Evolutionary conservation across 1,139 yeast species (phyloP).

Genomic region (Saccharomycopsis hybrid): DNA sequence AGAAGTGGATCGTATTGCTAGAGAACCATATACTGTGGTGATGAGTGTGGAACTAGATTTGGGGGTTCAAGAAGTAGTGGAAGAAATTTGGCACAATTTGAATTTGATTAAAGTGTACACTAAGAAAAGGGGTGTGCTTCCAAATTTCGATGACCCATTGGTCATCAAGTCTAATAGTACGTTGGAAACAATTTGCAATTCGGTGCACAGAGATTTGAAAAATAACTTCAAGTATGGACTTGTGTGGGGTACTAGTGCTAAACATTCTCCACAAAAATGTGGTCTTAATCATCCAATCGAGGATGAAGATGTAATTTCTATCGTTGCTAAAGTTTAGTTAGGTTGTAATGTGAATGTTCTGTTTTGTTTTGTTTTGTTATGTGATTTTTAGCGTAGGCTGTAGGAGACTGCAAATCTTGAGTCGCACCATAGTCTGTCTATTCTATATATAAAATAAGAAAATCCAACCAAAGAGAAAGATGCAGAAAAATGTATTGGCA

Average conservation of each 20-base stretch:
- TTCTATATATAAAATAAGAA: too few species aligned
- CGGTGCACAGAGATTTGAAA: conserved; percentile 89
- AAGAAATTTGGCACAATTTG: conserved; percentile 88
- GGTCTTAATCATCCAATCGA: conserved; percentile 77
- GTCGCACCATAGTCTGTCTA: too few species aligned
- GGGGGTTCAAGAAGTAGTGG: conserved; percentile 82
- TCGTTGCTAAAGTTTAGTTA: conserved; percentile 55
- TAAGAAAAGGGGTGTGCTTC: conserved; percentile 74
- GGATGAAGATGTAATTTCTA: conserved; percentile 92
- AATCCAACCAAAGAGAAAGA: too few species aligned
- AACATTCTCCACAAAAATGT: conserved; percentile 95
- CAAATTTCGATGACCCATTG: conserved; percentile 83
- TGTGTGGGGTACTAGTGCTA: conserved; percentile 95
- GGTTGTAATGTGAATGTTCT: not conserved
- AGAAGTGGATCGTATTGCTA: conserved; percentile 86
- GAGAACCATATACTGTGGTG: conserved; percentile 87
- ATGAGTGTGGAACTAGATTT: conserved; percentile 86
- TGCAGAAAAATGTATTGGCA: too few species aligned
- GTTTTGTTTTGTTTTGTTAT: not conserved
- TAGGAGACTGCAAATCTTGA: too few species aligned
- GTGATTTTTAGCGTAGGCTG: not conserved
- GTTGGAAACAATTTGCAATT: conserved; percentile 82
- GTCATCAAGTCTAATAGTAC: conserved; percentile 78
- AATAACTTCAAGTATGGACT: conserved; percentile 87
- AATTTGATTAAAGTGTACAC: conserved; percentile 78